Percentiles rank a stretch among this genome's conserved stretches.
These are phyloP conservation scores for Arthrobotrys pseudoclavata DNA, from an alignment of 2,329 filamentous ascomycete species.

Conservation along the genomic window DNA sequence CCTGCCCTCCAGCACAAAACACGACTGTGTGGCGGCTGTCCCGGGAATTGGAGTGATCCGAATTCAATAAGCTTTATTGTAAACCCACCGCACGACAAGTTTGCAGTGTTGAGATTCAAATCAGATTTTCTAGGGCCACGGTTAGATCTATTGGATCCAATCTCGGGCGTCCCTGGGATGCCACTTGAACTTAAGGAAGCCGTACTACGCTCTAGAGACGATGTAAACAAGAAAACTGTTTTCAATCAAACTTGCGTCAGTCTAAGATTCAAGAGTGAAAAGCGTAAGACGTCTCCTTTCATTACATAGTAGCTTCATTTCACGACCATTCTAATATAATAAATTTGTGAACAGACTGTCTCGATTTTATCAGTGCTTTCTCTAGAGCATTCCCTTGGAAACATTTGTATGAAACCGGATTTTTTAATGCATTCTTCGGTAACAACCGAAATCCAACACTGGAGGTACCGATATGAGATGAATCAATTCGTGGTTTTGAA, in stretches of 20 bases:
- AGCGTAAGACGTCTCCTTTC: conserved; percentile 4
- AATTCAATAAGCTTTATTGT: conserved; percentile 41
- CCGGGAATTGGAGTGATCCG: conserved; percentile 30
- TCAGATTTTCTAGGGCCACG: neutral
- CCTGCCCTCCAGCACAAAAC: conserved; percentile 40
- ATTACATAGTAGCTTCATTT: neutral
- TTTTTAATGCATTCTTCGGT: conserved; percentile 34
- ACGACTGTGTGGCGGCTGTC: conserved; percentile 23
- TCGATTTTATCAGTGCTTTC: conserved; percentile 34
- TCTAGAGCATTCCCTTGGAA: conserved; percentile 39
- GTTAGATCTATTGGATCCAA: conserved; percentile 35
- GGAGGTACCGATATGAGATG: neutral
- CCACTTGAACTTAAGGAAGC: conserved; percentile 38
- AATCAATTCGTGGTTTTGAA: neutral
- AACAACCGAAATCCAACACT: neutral
- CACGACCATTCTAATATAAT: conserved; percentile 6
- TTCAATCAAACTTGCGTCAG: conserved; percentile 49
- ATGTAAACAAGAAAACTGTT: conserved; percentile 39
- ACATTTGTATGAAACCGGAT: conserved; percentile 31
- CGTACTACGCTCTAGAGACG: conserved; percentile 34
- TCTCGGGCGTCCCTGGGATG: conserved; percentile 30
- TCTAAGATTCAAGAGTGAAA: conserved; percentile 40
- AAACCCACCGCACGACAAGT: conserved; percentile 46
- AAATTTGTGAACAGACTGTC: conserved; percentile 14
- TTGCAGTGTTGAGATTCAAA: conserved; percentile 33